These are phyloP conservation scores for Aureobasidium sp. DNA, from an alignment of 2,329 filamentous ascomycete genomes.

Conservation along the genomic window DNA sequence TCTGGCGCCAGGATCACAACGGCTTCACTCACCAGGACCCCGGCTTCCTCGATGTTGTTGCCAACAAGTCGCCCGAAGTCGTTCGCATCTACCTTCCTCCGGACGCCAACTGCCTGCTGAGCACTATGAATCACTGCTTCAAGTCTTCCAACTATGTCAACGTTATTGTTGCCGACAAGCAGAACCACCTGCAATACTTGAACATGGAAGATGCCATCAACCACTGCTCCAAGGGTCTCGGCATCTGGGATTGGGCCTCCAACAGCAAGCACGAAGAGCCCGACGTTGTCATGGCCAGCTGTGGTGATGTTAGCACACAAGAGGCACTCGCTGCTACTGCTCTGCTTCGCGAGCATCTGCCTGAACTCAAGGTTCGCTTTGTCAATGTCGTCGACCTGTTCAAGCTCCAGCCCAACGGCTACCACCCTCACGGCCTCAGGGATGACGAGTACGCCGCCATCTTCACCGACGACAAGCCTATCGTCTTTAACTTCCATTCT, in stretches of 20 bases:
- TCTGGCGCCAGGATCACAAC: conserved; percentile 78
- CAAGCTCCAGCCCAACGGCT: conserved; percentile 61
- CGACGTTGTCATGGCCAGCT: conserved; percentile 67
- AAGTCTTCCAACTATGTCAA: conserved; percentile 71
- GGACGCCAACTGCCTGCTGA: conserved; percentile 70
- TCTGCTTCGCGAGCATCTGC: conserved; percentile 61
- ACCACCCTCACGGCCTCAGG: conserved; percentile 66
- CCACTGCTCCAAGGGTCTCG: conserved; percentile 71
- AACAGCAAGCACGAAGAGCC: conserved; percentile 62
- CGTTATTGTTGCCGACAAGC: conserved; percentile 71
- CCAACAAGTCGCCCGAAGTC: conserved; percentile 72
- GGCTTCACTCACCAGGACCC: conserved; percentile 77
- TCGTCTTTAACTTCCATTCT: conserved; percentile 77
- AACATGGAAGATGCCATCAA: conserved; percentile 62
- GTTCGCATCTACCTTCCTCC: conserved; percentile 75
- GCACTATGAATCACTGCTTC: conserved; percentile 68
- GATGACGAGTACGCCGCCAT: conserved; percentile 58
- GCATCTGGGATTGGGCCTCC: conserved; percentile 70
- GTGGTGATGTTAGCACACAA: conserved; percentile 65
- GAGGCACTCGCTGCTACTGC: conserved; percentile 69
- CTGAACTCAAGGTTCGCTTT: conserved; percentile 65
- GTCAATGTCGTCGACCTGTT: conserved; percentile 77
- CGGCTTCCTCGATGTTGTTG: conserved; percentile 69
- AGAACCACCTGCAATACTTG: conserved; percentile 69
- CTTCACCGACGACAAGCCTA: conserved; percentile 63